These are phyloP conservation scores for Aotearoamyces nothofagi DNA, from an alignment of 2,329 filamentous ascomycete genomes.

Conservation along the genomic window DNA sequence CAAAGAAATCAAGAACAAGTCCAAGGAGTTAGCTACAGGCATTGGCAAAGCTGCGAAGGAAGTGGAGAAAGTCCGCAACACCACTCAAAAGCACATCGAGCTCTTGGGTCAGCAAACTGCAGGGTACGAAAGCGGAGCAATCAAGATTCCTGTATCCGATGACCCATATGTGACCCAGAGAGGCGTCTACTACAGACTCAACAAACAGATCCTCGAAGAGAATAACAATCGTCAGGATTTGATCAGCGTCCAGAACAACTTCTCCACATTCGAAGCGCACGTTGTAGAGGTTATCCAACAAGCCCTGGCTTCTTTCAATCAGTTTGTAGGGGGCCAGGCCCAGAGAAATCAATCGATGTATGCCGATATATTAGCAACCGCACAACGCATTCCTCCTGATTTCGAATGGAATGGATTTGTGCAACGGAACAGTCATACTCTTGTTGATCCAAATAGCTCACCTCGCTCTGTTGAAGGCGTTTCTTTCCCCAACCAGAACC, in stretches of 20 bases:
- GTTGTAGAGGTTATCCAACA: slow-evolving; percentile 71
- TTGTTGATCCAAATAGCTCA: slow-evolving; percentile 65
- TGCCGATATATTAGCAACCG: slow-evolving; percentile 62
- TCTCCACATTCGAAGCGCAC: slow-evolving; percentile 75
- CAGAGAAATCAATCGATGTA: slow-evolving; percentile 74
- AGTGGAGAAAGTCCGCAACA: slow-evolving; percentile 74
- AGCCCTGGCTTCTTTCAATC: slow-evolving; percentile 69
- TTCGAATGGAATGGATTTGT: slow-evolving; percentile 89
- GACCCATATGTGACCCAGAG: slow-evolving; percentile 84
- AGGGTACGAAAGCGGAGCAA: slow-evolving; percentile 59
- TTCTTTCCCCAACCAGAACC: slow-evolving; percentile 78
- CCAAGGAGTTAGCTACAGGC: slow-evolving; percentile 73
- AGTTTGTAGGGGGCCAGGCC: slow-evolving; percentile 63
- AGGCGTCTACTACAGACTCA: slow-evolving; percentile 67
- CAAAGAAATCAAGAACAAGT: slow-evolving; percentile 92
- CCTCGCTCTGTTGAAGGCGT: slow-evolving; percentile 61
- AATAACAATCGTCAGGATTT: slow-evolving; percentile 93
- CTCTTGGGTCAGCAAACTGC: slow-evolving; percentile 78
- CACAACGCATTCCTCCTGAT: slow-evolving; percentile 65
- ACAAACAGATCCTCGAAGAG: slow-evolving; percentile 86
- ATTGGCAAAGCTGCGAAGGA: slow-evolving; percentile 76
- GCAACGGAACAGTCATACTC: slow-evolving; percentile 49
- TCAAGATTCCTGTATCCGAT: slow-evolving; percentile 52
- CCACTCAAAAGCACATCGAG: slow-evolving; percentile 92
- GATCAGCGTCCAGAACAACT: slow-evolving; percentile 80